These are phyloP conservation scores for Hygrocybe coccinea DNA, from an alignment of 768 basidiomycete species.

Conservation along the genomic window DNA sequence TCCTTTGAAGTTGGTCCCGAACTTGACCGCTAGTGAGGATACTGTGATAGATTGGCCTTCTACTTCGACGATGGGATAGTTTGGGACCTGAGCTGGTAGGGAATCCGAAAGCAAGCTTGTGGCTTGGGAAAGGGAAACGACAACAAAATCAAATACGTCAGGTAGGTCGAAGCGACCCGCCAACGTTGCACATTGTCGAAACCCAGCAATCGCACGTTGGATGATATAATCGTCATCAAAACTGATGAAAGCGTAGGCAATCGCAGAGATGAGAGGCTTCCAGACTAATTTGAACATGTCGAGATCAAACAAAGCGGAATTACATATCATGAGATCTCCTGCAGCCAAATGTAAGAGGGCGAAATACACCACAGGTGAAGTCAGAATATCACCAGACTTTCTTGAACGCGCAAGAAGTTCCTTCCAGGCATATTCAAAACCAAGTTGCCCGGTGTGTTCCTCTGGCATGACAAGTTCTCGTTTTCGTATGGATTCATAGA, in stretches of 20 bases:
- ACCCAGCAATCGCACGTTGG: conserved; percentile 91
- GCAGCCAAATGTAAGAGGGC: neutral
- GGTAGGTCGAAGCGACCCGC: conserved; percentile 85
- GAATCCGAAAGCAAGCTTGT: conserved; percentile 80
- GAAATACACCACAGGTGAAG: neutral
- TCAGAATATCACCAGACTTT: conserved; percentile 56
- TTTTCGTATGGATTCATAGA: conserved; percentile 92
- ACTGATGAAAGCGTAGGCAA: conserved; percentile 92
- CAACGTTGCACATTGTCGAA: conserved; percentile 91
- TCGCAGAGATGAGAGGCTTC: conserved; percentile 89
- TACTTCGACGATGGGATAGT: conserved; percentile 84
- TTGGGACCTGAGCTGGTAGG: conserved; percentile 64
- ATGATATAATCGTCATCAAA: conserved; percentile 97
- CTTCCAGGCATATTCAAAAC: conserved; percentile 99
- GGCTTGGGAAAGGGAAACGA: conserved; percentile 86
- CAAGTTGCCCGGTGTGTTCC: conserved; percentile 92
- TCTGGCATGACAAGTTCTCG: conserved; percentile 96
- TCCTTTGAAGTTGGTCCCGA: conserved; percentile 92
- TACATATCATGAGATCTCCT: conserved; percentile 73
- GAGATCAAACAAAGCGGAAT: conserved; percentile 74
- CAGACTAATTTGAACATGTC: conserved; percentile 94
- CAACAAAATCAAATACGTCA: conserved; percentile 96
- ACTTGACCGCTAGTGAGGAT: conserved; percentile 85
- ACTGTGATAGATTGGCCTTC: conserved; percentile 88
- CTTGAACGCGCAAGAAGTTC: conserved; percentile 80